A percentile compares a stretch with the other conserved stretches of the same genome.
These are phyloP conservation scores for Huntiella moniliformis DNA, from an alignment of 2,329 filamentous ascomycete genomes.

Conservation along the genomic window DNA sequence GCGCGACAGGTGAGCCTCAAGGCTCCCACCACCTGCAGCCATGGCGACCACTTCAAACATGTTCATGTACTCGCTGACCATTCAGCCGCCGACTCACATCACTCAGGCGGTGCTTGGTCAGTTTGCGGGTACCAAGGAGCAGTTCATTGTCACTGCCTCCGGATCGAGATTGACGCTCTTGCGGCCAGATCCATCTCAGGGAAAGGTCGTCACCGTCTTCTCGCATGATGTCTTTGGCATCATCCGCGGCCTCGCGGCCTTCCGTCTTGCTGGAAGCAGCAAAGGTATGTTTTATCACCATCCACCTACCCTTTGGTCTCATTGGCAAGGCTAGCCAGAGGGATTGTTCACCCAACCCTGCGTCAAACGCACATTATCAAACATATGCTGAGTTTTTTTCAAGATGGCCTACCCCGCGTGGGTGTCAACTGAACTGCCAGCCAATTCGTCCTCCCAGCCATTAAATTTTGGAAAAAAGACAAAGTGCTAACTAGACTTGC, in stretches of 20 bases:
- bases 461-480: background rate
- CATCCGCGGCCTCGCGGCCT: slow-evolving; percentile 72
- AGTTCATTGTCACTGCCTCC: slow-evolving; percentile 88
- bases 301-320: background rate
- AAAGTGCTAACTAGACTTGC: slow-evolving; percentile 16
- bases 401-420: slow-evolving; percentile 4
- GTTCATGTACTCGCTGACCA: slow-evolving; percentile 95
- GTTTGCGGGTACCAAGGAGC: slow-evolving; percentile 89
- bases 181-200: slow-evolving; percentile 66
- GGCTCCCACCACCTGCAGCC: slow-evolving; percentile 21
- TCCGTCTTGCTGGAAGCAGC: slow-evolving; percentile 77
- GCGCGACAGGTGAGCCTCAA: slow-evolving; percentile 12
- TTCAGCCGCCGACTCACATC: slow-evolving; percentile 78
- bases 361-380: background rate
- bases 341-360: background rate
- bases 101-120: slow-evolving; percentile 85
- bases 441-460: background rate
- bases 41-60: slow-evolving; percentile 98
- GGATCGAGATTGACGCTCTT: slow-evolving; percentile 79
- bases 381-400: slow-evolving; percentile 9
- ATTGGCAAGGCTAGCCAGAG: background rate
- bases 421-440: slow-evolving; percentile 5
- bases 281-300: slow-evolving; percentile 58
- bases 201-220: slow-evolving; percentile 68
- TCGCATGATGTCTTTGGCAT: slow-evolving; percentile 95